Conservation (phyloP, 2,329 filamentous ascomycete species). For the Phyllosticta citriasiana region DNA sequence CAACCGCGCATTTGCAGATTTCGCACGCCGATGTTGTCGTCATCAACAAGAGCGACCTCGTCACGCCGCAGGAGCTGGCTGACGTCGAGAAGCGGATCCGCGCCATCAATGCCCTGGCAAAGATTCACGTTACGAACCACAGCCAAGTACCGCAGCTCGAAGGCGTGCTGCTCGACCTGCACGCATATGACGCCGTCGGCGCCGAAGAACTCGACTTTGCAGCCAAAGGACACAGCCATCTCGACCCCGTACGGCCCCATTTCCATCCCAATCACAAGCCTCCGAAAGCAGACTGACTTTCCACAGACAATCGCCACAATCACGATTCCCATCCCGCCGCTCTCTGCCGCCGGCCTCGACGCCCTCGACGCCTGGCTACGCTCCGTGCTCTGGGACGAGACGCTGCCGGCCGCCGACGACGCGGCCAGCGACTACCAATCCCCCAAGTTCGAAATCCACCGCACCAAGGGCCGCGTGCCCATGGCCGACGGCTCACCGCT, state of each 20-base stretch:
- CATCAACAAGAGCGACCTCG: constrained; percentile 87
- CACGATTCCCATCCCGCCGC: constrained; percentile 54
- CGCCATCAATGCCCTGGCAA: constrained; percentile 84
- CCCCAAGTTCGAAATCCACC: constrained; percentile 66
- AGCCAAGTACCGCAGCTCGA: constrained; percentile 74
- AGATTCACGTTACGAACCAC: constrained; percentile 69
- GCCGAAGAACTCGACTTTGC: constrained; percentile 54
- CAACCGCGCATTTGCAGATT: constrained; percentile 90
- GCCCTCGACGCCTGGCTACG: constrained; percentile 73
- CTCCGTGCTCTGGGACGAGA: constrained; percentile 71
- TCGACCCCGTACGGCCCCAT: constrained; percentile 60
- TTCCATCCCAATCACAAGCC: too few species aligned
- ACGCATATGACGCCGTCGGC: constrained; percentile 80
- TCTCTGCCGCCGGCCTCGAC: constrained; percentile 49
- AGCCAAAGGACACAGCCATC: constrained; percentile 74
- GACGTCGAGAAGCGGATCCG: constrained; percentile 59
- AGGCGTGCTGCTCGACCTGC: constrained; percentile 77
- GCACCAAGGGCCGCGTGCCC: constrained; percentile 70
- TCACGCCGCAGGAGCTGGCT: constrained; percentile 59
- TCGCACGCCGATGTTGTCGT: constrained; percentile 93
- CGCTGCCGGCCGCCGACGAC: constrained; percentile 37
- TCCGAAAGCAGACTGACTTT: neutral
- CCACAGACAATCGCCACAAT: constrained; percentile 72
- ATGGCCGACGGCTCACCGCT: constrained; percentile 46
- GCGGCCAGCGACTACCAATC: neutral